Evolutionary conservation across 2,329 filamentous ascomycete genomes (phyloP).

Genomic region (Colletotrichum salicis): DNA sequence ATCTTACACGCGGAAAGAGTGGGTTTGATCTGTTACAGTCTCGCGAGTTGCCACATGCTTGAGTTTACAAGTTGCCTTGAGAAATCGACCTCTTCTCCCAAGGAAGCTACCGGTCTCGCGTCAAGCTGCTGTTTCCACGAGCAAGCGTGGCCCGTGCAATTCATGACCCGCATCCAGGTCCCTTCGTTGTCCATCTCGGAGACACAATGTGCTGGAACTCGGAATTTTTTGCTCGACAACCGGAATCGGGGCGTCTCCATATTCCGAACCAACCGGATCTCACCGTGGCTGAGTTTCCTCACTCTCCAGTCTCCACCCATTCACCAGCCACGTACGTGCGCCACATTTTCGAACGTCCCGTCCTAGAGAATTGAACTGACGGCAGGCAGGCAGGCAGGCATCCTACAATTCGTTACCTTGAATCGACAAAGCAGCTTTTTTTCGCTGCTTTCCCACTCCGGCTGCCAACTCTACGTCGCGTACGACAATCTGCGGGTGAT

Average conservation of each 20-base stretch:
- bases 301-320: background rate
- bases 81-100: background rate
- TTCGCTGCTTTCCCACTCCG: background rate
- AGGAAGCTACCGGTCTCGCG: background rate
- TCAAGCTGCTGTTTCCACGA: background rate
- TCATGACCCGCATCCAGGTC: background rate
- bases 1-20: too few species aligned
- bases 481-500: too few species aligned
- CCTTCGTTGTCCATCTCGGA: background rate
- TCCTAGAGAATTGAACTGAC: conserved; percentile 19
- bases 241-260: conserved; percentile 1
- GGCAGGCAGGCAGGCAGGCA: conserved; percentile 12
- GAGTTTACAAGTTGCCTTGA: background rate
- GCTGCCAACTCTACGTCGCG: background rate
- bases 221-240: background rate
- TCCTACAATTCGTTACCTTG: background rate
- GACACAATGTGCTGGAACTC: background rate
- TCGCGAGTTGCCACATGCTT: background rate
- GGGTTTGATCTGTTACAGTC: background rate
- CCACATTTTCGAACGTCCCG: conserved; percentile 19
- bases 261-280: background rate
- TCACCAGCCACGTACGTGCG: conserved; percentile 17
- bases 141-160: background rate
- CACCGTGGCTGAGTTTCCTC: conserved; percentile 5
- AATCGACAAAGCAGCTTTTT: background rate